phyloP scores from a whole-genome alignment of 495 filamentous ascomycete species.

The Trichocladium antarcticum region DNA sequence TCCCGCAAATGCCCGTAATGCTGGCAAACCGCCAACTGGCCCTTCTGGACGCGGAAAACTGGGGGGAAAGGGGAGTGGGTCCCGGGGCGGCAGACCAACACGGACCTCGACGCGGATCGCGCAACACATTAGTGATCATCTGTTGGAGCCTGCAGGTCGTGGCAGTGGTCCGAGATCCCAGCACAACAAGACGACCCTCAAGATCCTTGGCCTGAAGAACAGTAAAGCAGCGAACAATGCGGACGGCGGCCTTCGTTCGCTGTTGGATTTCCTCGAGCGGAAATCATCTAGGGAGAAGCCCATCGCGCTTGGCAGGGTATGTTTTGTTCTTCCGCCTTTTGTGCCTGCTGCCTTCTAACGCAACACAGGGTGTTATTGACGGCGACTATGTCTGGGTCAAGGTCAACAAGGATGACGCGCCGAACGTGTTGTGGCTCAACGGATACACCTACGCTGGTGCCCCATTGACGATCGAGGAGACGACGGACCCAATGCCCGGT shows the following conservation, averaged over 20 bases:
- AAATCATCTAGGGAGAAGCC: conserved; percentile 52
- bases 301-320: conserved; percentile 77
- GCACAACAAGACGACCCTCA: conserved; percentile 34
- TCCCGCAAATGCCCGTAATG: conserved; percentile 20
- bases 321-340: conserved; percentile 25
- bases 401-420: conserved; percentile 50
- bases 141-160: neutral
- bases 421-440: conserved; percentile 51
- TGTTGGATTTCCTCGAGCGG: conserved; percentile 72
- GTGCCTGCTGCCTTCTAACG: conserved; percentile 52
- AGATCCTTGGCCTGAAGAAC: conserved; percentile 57
- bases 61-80: no score
- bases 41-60: conserved; percentile 25
- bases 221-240: conserved; percentile 62
- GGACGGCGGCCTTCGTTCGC: conserved; percentile 59
- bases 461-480: conserved; percentile 42
- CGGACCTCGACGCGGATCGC: conserved; percentile 14
- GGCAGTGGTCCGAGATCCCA: conserved; percentile 10
- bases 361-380: conserved; percentile 56
- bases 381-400: conserved; percentile 59
- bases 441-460: conserved; percentile 54
- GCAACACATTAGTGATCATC: conserved; percentile 18
- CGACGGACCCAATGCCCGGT: conserved; percentile 20
- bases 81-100: conserved; percentile 7
- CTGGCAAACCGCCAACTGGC: conserved; percentile 17